Evolutionary conservation across 371 early-diverging fungal species (phyloP), one percentile per base, ranked within the genome.

Genomic region (Dichotomocladium elegans): DNA sequence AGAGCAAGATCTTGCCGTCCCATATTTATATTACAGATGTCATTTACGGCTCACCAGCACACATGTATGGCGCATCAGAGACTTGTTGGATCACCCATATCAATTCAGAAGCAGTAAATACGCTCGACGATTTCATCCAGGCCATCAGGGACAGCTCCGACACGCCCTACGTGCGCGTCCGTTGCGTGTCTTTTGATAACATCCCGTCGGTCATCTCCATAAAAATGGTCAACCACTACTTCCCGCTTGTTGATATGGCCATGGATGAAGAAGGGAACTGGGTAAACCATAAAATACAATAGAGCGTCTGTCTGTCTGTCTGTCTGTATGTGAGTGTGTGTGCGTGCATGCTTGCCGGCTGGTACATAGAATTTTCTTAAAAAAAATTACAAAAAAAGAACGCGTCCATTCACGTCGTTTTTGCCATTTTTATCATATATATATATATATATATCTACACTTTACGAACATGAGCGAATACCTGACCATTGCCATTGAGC

Each of bases 41-140:
- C 8, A 63, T 83, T 19, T 77, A 82, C 45, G 94, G 96, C 3
- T 86, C 87, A 1, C 94, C 94, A 2, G 85, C 88, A 7, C 86
- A 83, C 49, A 86, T 87, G 86, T 92, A 91, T 59, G 90, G 87
- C 21, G 66, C 93, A 57, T 77, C 66, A 42, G 85, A 91, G 4
- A 94, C 94, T 1, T 86, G 80, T 70, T 91, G 88, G 87, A 81
- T 93, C 57, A 85, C 85, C 0, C 86, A 87, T 52, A 79, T 90
- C 58, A 85, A 90, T 34, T 76, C 76, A 6, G 68, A 68, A 9
- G 61, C 78, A n/a, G 85, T 85, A 1, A 73, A 72, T 0, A 80
- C 82, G 26, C 64, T 88, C 28, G 86, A 85, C 67, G 82, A 83
- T 26, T 64, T 88, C 26, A 61, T 86, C 48, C 57, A 40, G 7